These are phyloP conservation scores for Plasmodium knowlesi DNA, from an alignment of 169 alveolate genomes.

Conservation along the genomic window DNA sequence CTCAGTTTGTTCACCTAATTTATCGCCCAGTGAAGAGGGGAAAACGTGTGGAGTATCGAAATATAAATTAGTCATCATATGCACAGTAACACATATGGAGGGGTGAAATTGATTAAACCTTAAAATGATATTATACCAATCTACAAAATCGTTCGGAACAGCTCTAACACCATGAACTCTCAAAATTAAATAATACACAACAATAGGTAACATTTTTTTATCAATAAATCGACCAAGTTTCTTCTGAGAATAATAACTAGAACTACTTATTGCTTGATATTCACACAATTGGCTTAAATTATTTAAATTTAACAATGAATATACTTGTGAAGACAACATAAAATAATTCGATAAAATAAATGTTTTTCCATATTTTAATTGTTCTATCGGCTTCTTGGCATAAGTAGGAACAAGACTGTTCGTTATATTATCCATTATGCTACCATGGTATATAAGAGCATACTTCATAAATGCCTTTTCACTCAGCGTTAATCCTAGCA, in stretches of 20 bases:
- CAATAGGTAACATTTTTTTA: background rate
- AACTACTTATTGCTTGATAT: constrained; percentile 24
- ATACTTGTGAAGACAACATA: background rate
- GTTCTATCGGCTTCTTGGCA: constrained; percentile 45
- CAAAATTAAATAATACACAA: background rate
- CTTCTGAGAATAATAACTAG: constrained; percentile 9
- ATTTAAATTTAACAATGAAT: constrained; percentile 17
- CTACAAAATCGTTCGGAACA: background rate
- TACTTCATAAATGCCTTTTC: background rate
- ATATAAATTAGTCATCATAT: background rate
- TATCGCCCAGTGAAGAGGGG: background rate
- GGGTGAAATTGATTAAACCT: background rate
- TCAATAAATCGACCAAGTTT: constrained; percentile 5
- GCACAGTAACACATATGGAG: background rate
- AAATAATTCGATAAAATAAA: constrained; percentile 24
- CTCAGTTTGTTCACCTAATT: constrained; percentile 9
- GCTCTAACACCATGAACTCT: background rate
- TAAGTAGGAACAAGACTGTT: constrained; percentile 36
- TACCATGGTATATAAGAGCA: constrained; percentile 10
- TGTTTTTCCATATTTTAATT: constrained; percentile 42
- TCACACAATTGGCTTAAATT: constrained; percentile 32
- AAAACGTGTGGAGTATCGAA: background rate
- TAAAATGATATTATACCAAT: background rate
- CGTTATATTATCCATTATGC: constrained; percentile 34
- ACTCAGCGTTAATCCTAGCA: background rate